Percentiles rank a stretch among this genome's conserved stretches.
These are phyloP conservation scores for Paecilomyces formosus DNA, from an alignment of 2,329 filamentous ascomycete species.

Conservation along the genomic window DNA sequence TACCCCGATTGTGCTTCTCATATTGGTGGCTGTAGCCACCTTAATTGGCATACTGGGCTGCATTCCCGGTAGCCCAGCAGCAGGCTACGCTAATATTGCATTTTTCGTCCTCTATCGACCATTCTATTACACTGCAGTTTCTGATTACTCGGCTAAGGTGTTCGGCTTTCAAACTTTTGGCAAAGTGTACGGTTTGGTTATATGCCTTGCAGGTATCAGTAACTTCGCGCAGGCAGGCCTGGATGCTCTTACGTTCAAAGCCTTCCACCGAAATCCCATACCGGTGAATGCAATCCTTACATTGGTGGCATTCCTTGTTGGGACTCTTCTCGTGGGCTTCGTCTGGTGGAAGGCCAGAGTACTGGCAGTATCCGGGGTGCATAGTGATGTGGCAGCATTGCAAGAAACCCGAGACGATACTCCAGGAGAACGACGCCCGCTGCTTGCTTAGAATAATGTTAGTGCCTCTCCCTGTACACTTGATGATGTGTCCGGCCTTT, in stretches of 20 bases:
- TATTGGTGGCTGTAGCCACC: conserved; percentile 65
- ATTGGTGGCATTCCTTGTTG: conserved; percentile 54
- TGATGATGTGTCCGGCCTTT: neutral
- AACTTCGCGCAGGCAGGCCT: conserved; percentile 79
- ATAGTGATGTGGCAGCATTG: neutral
- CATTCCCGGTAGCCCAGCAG: conserved; percentile 60
- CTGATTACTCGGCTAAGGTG: conserved; percentile 83
- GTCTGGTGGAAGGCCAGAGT: conserved; percentile 47
- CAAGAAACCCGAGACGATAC: neutral
- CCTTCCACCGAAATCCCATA: conserved; percentile 64
- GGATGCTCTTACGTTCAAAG: conserved; percentile 67
- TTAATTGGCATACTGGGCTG: conserved; percentile 69
- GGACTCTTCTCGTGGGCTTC: conserved; percentile 58
- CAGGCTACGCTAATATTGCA: conserved; percentile 65
- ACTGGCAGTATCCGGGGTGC: conserved; percentile 7
- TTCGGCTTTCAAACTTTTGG: conserved; percentile 90
- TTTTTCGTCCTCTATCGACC: conserved; percentile 81
- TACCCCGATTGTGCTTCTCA: conserved; percentile 62
- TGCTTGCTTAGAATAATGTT: neutral
- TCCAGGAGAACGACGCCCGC: neutral
- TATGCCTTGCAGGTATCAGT: conserved; percentile 73
- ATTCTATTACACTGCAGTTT: conserved; percentile 82
- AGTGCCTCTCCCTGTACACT: neutral
- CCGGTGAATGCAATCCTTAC: conserved; percentile 70
- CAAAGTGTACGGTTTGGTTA: conserved; percentile 87